phyloP scores from a whole-genome alignment of 805 yeast species.

The Candida schatavii region DNA sequence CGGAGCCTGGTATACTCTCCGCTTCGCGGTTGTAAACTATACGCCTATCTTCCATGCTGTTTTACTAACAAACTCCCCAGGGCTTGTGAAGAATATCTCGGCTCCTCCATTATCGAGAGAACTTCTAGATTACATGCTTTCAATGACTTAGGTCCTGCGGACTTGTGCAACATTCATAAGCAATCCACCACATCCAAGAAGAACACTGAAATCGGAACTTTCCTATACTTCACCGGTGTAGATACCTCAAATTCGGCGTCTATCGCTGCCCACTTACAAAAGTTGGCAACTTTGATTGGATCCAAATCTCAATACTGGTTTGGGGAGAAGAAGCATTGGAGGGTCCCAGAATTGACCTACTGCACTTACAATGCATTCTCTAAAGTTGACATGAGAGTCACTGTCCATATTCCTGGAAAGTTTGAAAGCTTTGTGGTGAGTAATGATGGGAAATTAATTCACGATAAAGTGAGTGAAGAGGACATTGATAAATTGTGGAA shows the following conservation, averaged over 20 bases:
- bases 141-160: constrained; percentile 72
- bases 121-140: constrained; percentile 57
- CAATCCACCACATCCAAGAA: constrained; percentile 40
- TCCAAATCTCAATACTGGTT: constrained; percentile 72
- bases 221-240: constrained; percentile 69
- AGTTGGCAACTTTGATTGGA: constrained; percentile 59
- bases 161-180: constrained; percentile 51
- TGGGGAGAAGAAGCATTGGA: constrained; percentile 68
- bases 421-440: constrained; percentile 55
- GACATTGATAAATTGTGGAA: constrained; percentile 54
- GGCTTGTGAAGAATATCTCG: constrained; percentile 53
- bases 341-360: constrained; percentile 68
- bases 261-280: constrained; percentile 71
- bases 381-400: constrained; percentile 65
- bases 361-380: constrained; percentile 63
- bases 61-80: constrained; percentile 19
- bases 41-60: neutral
- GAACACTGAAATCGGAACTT: constrained; percentile 59
- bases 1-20: too few species aligned
- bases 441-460: constrained; percentile 50
- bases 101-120: constrained; percentile 62
- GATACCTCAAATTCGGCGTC: constrained; percentile 76
- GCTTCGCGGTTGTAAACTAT: too few species aligned
- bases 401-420: constrained; percentile 73
- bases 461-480: constrained; percentile 51